Evolutionary conservation across 345 rosid species (phyloP), one percentile per base, ranked within the genome.

Genomic region (Pistacia atlantica): DNA sequence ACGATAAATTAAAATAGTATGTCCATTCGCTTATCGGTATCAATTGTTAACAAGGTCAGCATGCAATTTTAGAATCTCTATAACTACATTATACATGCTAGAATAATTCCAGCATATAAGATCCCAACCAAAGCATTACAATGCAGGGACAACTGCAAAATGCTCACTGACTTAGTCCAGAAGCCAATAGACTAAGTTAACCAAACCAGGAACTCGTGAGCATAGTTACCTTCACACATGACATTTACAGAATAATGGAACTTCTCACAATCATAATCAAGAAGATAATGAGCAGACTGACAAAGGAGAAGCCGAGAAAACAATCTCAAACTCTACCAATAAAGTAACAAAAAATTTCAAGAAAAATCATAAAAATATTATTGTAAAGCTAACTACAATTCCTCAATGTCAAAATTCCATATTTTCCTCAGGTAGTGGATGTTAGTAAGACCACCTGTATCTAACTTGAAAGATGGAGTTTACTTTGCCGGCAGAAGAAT

Each of bases 391-490:
- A 69, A 64, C 75, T 42, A 62, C 31, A 71, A 58, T 42, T 55
- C 68, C 82, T 75, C 82, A 48, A 65, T 49, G n/a, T 67, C 72
- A 77, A 76, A 75, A 72, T 58, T 20, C 73, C 62, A 35, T 13
- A 46, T 46, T 37, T 48, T 28, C 67, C 68, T 56, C 72, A 28
- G 54, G 49, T 17, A 14, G 52, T 51, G 42, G 46, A 63, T 60
- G 42, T 49, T 4, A 42, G 51, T 51, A 33, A 63, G 49, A 49
- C 49, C 61, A 49, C 48, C 48, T 3, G 31, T 11, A 31, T 63
- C 37, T 51, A 22, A 62, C 69, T 33, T 51, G n/a, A 73, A 55
- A 20, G 52, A 18, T n/a, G 18, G 51, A 72, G 66, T 48, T 65
- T 14, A 48, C 61, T 69, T 57, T 35, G 77, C 77, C 73, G 65